phyloP scores from a whole-genome alignment of 805 yeast species.

The Komagataella populi region DNA sequence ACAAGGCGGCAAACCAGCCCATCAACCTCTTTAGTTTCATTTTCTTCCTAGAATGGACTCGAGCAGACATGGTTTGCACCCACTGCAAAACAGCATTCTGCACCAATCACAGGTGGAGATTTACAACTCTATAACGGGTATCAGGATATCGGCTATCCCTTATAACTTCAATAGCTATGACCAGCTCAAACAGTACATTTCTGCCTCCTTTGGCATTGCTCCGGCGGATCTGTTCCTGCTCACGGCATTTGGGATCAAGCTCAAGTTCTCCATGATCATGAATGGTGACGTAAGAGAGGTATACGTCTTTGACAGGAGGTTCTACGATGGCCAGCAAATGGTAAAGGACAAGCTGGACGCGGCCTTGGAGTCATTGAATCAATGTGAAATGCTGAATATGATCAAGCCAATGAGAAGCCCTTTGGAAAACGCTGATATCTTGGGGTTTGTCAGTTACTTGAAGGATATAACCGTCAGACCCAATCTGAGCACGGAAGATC shows the following conservation, averaged over 20 bases:
- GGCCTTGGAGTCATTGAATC: slow-evolving; percentile 10
- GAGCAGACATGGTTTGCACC: not conserved
- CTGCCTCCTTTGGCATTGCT: slow-evolving; percentile 26
- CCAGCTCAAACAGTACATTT: slow-evolving; percentile 25
- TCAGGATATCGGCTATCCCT: slow-evolving; percentile 18
- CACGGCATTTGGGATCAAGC: slow-evolving; percentile 51
- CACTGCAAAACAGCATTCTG: not conserved
- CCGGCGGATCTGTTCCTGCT: slow-evolving; percentile 31
- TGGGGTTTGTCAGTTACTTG: slow-evolving; percentile 9
- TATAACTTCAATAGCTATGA: slow-evolving; percentile 26
- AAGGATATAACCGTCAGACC: slow-evolving; percentile 5
- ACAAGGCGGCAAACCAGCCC: not conserved
- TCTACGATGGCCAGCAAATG: slow-evolving; percentile 21
- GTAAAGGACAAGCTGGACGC: slow-evolving; percentile 12
- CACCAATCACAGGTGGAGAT: slow-evolving; percentile 8
- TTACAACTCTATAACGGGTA: slow-evolving; percentile 33
- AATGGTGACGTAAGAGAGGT: slow-evolving; percentile 38
- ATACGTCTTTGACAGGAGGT: slow-evolving; percentile 49
- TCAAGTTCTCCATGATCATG: slow-evolving; percentile 35
- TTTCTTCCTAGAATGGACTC: not conserved
- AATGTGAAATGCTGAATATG: slow-evolving; percentile 14
- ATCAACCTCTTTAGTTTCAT: not conserved
- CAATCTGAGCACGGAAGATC: not conserved
- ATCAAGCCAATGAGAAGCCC: slow-evolving; percentile 21
- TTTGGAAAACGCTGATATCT: slow-evolving; percentile 10